Conservation (phyloP, 441 rosid genomes). For the Brassica hybrid region DNA sequence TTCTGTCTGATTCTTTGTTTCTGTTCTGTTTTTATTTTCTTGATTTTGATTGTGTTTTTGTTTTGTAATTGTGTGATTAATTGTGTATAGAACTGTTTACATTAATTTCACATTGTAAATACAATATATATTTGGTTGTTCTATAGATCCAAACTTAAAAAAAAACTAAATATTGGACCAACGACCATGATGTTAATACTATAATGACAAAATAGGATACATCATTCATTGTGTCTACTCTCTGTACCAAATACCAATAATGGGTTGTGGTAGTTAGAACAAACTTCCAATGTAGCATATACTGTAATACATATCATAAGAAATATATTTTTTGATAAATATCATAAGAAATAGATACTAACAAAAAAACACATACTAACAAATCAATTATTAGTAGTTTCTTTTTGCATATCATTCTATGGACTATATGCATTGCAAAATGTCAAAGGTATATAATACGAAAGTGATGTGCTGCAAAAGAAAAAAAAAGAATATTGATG, state of each 20-base stretch:
- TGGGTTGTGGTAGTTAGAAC: constrained; percentile 28
- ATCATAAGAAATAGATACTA: background rate
- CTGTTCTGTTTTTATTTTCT: background rate
- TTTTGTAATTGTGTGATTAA: constrained; percentile 18
- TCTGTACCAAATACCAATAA: constrained; percentile 26
- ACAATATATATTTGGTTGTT: constrained; percentile 10
- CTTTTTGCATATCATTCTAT: background rate
- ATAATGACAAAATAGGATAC: constrained; percentile 19
- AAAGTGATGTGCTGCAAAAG: constrained; percentile 3
- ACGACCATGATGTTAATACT: constrained; percentile 8
- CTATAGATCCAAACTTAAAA: constrained; percentile 3
- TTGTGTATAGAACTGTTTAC: constrained; percentile 30
- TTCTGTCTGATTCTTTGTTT: constrained; percentile 22
- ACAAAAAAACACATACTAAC: background rate
- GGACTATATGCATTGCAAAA: background rate
- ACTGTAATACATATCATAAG: background rate
- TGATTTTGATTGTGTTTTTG: constrained; percentile 4
- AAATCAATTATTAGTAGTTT: background rate
- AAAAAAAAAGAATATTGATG: background rate
- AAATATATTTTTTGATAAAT: background rate
- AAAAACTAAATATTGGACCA: constrained; percentile 8
- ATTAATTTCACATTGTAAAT: constrained; percentile 31
- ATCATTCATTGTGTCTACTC: constrained; percentile 22
- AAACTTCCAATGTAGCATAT: constrained; percentile 20
- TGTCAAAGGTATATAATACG: constrained; percentile 4